Conservation (phyloP, 2,329 filamentous ascomycete species). For the Aspergillus sp. region DNA sequence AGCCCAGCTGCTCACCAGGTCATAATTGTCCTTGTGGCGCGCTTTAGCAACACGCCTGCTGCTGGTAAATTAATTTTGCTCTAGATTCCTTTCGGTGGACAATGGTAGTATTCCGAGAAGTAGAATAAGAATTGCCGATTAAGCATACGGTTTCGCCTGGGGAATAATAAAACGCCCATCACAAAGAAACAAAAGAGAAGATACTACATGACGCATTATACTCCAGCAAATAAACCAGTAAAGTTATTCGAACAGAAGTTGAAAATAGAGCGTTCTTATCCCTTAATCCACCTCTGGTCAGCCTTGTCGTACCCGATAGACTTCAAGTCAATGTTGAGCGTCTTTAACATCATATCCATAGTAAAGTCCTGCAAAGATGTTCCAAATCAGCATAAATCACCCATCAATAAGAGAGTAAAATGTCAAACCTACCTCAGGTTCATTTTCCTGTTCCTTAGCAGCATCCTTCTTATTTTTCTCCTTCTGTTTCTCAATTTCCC, state of each 20-base stretch:
- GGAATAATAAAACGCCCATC: neutral
- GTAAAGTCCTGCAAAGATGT: constrained; percentile 56
- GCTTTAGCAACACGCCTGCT: constrained; percentile 6
- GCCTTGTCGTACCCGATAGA: constrained; percentile 64
- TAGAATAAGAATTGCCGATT: neutral
- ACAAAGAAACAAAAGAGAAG: too few species aligned
- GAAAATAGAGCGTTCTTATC: constrained; percentile 7
- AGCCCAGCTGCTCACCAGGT: constrained; percentile 27
- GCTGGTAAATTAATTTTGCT: constrained; percentile 26
- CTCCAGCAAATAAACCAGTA: neutral
- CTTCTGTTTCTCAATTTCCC: constrained; percentile 37
- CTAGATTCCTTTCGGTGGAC: constrained; percentile 4
- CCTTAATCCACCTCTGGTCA: constrained; percentile 56
- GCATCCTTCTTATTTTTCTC: constrained; percentile 35
- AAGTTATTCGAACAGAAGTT: neutral
- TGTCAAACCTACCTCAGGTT: constrained; percentile 7
- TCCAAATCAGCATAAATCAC: constrained; percentile 51
- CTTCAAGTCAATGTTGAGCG: constrained; percentile 61
- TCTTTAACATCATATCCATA: constrained; percentile 68
- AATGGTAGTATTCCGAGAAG: neutral
- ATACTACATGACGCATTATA: neutral
- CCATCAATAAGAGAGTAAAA: constrained; percentile 27
- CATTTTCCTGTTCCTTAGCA: constrained; percentile 34
- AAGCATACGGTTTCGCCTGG: neutral
- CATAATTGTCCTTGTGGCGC: constrained; percentile 23